phyloP scores from a whole-genome alignment of 1,139 yeast species.

The Taphrina pruni region DNA sequence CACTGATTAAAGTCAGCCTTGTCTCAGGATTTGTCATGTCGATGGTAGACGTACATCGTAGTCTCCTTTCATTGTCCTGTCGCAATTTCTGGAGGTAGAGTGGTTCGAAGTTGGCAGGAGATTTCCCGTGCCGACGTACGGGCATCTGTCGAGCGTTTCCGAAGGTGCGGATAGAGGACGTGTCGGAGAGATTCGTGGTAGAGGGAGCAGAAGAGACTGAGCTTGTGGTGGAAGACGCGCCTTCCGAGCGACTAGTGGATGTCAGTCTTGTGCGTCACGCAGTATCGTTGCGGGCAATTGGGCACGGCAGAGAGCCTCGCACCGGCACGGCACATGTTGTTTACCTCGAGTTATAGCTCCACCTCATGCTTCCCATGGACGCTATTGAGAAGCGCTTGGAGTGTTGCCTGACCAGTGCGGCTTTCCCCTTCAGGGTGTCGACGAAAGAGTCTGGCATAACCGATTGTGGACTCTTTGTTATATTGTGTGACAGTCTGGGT shows the following conservation, averaged over 20 bases:
- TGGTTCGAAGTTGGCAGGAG: constrained; percentile 34
- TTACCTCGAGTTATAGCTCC: constrained; percentile 39
- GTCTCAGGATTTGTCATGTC: background rate
- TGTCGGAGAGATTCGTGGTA: constrained; percentile 26
- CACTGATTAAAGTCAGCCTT: constrained; percentile 1
- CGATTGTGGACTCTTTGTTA: background rate
- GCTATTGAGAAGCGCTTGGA: constrained; percentile 39
- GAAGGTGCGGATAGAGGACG: constrained; percentile 25
- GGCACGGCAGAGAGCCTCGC: background rate
- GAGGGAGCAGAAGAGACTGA: constrained; percentile 38
- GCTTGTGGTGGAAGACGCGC: constrained; percentile 36
- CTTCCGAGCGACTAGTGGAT: constrained; percentile 30
- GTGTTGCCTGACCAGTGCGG: constrained; percentile 35
- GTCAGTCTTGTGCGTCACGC: constrained; percentile 13
- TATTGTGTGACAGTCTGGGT: background rate
- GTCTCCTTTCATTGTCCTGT: constrained; percentile 36
- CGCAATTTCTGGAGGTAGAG: constrained; percentile 40
- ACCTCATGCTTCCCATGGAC: constrained; percentile 36
- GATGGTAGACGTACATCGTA: background rate
- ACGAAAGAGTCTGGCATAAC: constrained; percentile 32
- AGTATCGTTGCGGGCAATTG: background rate
- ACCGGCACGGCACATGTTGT: constrained; percentile 1
- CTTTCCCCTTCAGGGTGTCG: constrained; percentile 28
- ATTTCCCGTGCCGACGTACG: constrained; percentile 35
- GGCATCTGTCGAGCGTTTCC: constrained; percentile 14